These are phyloP conservation scores for Saccharomyces pastorianus DNA, from an alignment of 1,139 yeast species.

Conservation along the genomic window DNA sequence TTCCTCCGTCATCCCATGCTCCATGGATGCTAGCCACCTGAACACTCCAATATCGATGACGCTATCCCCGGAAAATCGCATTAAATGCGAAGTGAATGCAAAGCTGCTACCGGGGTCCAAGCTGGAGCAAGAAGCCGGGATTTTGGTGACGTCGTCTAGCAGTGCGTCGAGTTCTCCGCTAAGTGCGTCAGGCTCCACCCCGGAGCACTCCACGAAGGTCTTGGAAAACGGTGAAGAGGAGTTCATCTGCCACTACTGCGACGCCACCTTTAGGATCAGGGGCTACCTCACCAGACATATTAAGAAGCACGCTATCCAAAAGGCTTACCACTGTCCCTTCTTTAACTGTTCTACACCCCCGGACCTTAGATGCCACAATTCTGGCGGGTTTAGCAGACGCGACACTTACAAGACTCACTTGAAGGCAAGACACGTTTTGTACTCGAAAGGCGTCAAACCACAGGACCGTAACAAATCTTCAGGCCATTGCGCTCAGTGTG, in stretches of 20 bases:
- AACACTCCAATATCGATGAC: background rate
- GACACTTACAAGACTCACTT: conserved; percentile 94
- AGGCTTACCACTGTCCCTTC: conserved; percentile 89
- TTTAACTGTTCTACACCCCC: conserved; percentile 42
- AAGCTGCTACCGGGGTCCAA: background rate
- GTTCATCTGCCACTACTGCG: conserved; percentile 57
- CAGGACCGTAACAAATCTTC: conserved; percentile 56
- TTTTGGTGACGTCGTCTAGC: background rate
- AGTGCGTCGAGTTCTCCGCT: background rate
- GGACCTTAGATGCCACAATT: conserved; percentile 71
- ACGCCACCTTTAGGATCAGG: conserved; percentile 70
- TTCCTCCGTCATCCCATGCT: background rate
- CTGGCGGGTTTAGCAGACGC: conserved; percentile 90
- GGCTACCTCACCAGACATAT: conserved; percentile 90
- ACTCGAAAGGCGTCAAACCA: conserved; percentile 78
- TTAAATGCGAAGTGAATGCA: background rate
- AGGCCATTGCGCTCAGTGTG: conserved; percentile 83
- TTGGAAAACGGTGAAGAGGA: background rate
- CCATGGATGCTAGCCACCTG: background rate
- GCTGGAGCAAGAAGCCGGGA: background rate
- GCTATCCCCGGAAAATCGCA: background rate
- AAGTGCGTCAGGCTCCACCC: background rate
- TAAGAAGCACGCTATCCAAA: conserved; percentile 77
- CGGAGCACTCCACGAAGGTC: background rate
- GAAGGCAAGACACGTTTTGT: conserved; percentile 82